Conservation (phyloP, 768 basidiomycete species). For the Pleurotus cornucopiae region DNA sequence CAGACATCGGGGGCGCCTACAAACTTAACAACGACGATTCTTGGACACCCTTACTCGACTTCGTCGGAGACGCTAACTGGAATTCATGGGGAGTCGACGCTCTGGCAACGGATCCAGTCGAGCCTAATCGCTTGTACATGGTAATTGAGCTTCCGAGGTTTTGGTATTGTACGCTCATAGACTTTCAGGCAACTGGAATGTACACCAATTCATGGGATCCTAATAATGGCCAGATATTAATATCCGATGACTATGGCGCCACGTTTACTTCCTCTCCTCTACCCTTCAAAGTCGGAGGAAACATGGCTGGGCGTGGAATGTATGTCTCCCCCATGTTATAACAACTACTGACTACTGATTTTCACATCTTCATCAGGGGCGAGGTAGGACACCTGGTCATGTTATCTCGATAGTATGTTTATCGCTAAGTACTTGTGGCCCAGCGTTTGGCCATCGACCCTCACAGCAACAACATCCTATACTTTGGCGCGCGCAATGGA, state of each 20-base stretch:
- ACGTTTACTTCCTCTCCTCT: slow-evolving; percentile 48
- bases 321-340: slow-evolving; percentile 18
- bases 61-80: slow-evolving; percentile 43
- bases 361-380: slow-evolving; percentile 28
- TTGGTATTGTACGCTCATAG: neutral
- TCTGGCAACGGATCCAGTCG: slow-evolving; percentile 58
- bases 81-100: slow-evolving; percentile 60
- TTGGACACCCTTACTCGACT: slow-evolving; percentile 62
- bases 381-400: slow-evolving; percentile 28
- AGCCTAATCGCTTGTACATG: slow-evolving; percentile 50
- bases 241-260: slow-evolving; percentile 51
- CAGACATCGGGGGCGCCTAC: slow-evolving; percentile 66
- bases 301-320: slow-evolving; percentile 68
- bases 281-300: slow-evolving; percentile 65
- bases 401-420: neutral
- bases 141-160: slow-evolving; percentile 18
- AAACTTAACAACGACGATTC: slow-evolving; percentile 52
- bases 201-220: slow-evolving; percentile 62
- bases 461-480: slow-evolving; percentile 54
- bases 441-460: slow-evolving; percentile 63
- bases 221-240: slow-evolving; percentile 58
- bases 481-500: slow-evolving; percentile 61
- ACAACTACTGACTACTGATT: neutral
- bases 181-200: slow-evolving; percentile 47
- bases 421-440: neutral